Conservation (phyloP, 176 grass and related monocot species). For the Saccharum spontaneum region DNA sequence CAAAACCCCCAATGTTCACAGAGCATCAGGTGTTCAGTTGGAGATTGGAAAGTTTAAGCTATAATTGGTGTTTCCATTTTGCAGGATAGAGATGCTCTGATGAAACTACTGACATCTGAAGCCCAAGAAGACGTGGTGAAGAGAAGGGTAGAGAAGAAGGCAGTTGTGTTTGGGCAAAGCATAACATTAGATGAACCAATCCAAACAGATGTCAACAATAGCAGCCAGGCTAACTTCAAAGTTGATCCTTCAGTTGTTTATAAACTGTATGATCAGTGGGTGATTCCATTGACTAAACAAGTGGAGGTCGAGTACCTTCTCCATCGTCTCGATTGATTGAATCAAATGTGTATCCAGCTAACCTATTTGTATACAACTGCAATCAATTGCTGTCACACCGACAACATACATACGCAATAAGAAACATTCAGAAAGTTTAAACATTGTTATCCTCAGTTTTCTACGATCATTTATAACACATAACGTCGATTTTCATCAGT, state of each 20-base stretch:
- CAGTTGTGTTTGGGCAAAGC: conserved; percentile 57
- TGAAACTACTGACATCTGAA: conserved; percentile 76
- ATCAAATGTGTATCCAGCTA: neutral
- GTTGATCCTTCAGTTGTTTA: conserved; percentile 58
- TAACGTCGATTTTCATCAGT: neutral
- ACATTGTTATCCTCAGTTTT: neutral
- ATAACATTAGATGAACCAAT: conserved; percentile 56
- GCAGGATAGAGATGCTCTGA: conserved; percentile 72
- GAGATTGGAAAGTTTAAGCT: neutral
- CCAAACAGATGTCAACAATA: conserved; percentile 29
- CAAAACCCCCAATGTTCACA: neutral
- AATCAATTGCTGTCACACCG: neutral
- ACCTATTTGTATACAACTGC: conserved; percentile 25
- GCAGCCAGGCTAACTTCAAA: conserved; percentile 45
- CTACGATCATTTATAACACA: neutral
- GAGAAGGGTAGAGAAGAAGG: conserved; percentile 83
- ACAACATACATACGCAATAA: conserved; percentile 3
- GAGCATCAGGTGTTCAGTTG: neutral
- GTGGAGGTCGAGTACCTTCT: conserved; percentile 90
- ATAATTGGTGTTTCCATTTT: neutral
- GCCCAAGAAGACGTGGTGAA: conserved; percentile 75
- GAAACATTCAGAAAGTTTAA: neutral
- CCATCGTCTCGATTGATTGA: conserved; percentile 70
- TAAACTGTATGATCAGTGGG: conserved; percentile 74
- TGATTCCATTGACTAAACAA: conserved; percentile 81